phyloP scores from a whole-genome alignment of 1,284 basidiomycete genomes.

The Singerocomus inundabilis region DNA sequence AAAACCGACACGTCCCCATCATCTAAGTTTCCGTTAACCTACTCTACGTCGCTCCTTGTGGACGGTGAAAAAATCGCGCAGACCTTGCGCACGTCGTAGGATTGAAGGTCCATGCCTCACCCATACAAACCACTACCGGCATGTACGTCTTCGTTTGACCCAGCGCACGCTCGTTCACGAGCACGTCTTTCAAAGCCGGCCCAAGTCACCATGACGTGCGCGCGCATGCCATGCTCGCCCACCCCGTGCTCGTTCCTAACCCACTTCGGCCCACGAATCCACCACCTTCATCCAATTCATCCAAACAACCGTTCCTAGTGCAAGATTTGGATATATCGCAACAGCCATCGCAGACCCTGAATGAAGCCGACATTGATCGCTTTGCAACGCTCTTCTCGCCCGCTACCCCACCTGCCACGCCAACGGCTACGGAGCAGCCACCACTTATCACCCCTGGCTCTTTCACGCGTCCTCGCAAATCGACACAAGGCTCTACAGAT shows the following conservation, averaged over 20 bases:
- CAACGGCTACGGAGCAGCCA: constrained; percentile 14
- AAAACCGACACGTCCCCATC: too few species aligned
- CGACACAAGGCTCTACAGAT: constrained; percentile 35
- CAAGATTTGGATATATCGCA: background rate
- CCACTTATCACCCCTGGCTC: background rate
- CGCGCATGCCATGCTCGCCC: background rate
- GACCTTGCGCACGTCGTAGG: background rate
- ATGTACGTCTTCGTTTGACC: background rate
- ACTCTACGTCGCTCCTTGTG: too few species aligned
- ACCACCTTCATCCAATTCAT: too few species aligned
- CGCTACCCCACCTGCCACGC: constrained; percentile 42
- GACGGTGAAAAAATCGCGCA: background rate
- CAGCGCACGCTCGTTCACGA: background rate
- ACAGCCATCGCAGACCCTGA: constrained; percentile 2
- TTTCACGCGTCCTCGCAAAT: constrained; percentile 11
- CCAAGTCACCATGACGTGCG: background rate
- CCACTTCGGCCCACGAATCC: background rate
- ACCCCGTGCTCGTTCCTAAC: background rate
- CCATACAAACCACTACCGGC: background rate
- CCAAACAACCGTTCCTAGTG: background rate
- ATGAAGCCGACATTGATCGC: constrained; percentile 38
- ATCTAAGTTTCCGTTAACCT: too few species aligned
- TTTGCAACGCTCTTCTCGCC: constrained; percentile 47
- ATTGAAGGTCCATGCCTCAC: background rate
- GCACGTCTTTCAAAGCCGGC: background rate